Base-by-base conservation (phyloP, 371 early-diverging fungal species). In the Apophysomyces sp. region DNA sequence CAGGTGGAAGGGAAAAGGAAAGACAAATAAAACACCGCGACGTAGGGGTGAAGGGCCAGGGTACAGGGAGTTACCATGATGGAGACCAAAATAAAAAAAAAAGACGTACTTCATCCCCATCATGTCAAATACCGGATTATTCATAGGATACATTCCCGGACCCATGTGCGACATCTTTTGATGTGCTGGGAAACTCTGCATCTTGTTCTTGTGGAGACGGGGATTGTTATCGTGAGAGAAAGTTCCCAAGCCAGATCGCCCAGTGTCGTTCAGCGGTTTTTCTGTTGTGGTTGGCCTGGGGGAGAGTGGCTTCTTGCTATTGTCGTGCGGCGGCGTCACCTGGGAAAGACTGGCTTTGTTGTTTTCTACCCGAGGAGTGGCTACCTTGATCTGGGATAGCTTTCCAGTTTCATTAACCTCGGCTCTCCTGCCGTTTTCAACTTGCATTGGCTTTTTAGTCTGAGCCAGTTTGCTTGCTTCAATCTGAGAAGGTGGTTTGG, bases 51-150 rank as follows among this genome's bases (percentile, higher is more conserved):
- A 44, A 16, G 49, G 49, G 49, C 21, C 24, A 44, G 49, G 49
- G 21, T 44, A 21, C 49, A 44, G 24, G 49, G 49, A 18, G 24
- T 16, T 44, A 44, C 49, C 49, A 44, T 44, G 49, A 44, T 44
- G 49, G 49, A 44, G 49, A 44, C 18, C 21, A 44, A 16, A 44
- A 44, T 18, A 18, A 44, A 44, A 44, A 26, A 9, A 21, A 44
- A 44, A 44, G 21, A 44, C 49, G 49, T 44, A 44, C 49, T 44
- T 44, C 49, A 44, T 44, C 49, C 49, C 49, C 49, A 44, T 44
- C 49, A 44, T 44, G 49, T 44, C 49, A 44, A 44, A 44, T 44
- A 44, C 49, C 49, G 49, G 49, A 44, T 21, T 44, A 44, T 44
- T 44, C 49, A 44, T 44, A 44, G 49, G 49, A 21, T 44, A 44